Base-by-base conservation (phyloP, 2,329 filamentous ascomycete species). In the Penicillium sp. region DNA sequence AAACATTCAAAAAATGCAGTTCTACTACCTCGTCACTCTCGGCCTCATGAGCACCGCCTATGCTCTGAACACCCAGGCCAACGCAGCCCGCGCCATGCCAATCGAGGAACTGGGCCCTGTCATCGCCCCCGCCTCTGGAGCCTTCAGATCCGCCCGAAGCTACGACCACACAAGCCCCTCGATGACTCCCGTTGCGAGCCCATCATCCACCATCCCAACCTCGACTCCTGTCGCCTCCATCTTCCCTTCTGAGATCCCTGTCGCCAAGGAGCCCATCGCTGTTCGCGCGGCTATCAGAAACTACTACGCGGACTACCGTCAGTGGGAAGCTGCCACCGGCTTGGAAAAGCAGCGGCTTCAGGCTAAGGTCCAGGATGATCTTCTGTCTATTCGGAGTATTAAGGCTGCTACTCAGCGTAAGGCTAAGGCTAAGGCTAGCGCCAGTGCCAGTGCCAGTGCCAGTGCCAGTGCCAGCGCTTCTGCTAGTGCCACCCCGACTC, bases 1-100 rank as follows among this genome's bases (percentile, higher is more conserved):
- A 35, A 37, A 18, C 33, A 42, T 27, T 4, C 23, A 53, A 31
- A 53, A 31, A 8, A 55, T 55, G 53, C 53, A 42, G 5, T 55
- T 55, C 42, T 25, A 20, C 15, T 25, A 41, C 12, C 12, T 55
- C 25, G 23, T 43, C 25, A 26, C 48, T 23, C 31, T 55, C 23
- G 40, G 47, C 29, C 15, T 54, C 35, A 33, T 35, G 37, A 48
- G 46, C 37, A 29, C 42, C n/a, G 47, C 53, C 47, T 18, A 29
- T 12, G 47, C 53, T 23, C 29, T 54, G 11, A 40, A 3, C 18
- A 8, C 18, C 41, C 53, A 18, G 25, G 18, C 15, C 27, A 23
- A 31, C 22, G n/a, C 29, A 9, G 52, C 20, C 20, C 35, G 20
- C 2, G 37, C 20, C 40, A 18, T 27, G 12, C 18, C 40, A 25